Conservation (phyloP, 2,329 filamentous ascomycete species). For the Aspergillus floridensis region DNA sequence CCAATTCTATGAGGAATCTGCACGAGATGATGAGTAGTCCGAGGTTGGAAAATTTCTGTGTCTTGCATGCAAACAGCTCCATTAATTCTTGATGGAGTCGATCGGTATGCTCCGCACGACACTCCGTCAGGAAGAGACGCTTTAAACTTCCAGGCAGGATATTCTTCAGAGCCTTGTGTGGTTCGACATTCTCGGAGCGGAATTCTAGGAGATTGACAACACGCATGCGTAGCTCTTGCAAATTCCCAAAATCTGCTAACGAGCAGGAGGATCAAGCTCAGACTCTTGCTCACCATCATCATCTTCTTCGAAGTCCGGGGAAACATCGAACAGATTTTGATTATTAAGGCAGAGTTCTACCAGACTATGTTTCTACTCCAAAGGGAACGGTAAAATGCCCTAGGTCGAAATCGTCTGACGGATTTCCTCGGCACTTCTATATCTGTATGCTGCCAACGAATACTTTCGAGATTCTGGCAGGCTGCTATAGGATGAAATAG, state of each 20-base stretch:
- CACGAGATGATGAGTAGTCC: too few species aligned
- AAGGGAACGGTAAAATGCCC: too few species aligned
- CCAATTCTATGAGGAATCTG: too few species aligned
- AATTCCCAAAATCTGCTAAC: constrained; percentile 1
- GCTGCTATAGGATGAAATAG: too few species aligned
- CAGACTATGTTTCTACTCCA: background rate
- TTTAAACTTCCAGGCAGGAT: background rate
- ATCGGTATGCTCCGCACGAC: background rate
- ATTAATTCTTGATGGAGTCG: background rate
- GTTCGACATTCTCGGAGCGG: background rate
- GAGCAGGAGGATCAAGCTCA: background rate
- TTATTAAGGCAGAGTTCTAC: too few species aligned
- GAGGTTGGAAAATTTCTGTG: too few species aligned
- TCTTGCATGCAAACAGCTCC: background rate
- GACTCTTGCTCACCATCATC: background rate
- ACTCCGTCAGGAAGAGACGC: background rate
- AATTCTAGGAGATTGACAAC: constrained; percentile 1
- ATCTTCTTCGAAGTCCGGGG: too few species aligned
- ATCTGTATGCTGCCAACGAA: too few species aligned
- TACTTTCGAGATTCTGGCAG: too few species aligned
- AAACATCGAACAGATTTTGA: too few species aligned
- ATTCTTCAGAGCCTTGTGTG: background rate
- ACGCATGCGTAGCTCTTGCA: background rate
- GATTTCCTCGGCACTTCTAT: too few species aligned
- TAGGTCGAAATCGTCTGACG: too few species aligned